Evolutionary conservation across 1,139 yeast species (phyloP).

Genomic region (Hansenula sp.): DNA sequence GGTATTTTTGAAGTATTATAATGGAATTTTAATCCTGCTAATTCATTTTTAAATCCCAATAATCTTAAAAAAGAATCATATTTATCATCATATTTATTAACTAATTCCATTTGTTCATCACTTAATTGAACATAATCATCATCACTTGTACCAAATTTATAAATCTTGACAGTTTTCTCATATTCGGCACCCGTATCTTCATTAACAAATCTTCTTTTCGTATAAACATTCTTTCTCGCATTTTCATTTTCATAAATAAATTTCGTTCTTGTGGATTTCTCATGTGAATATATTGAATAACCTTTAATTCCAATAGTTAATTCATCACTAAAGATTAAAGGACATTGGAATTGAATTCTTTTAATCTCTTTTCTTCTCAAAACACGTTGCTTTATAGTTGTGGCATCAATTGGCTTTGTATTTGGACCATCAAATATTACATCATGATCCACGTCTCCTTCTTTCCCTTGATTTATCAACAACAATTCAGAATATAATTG

Average conservation of each 20-base stretch:
- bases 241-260: constrained; percentile 51
- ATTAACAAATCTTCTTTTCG: constrained; percentile 37
- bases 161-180: constrained; percentile 32
- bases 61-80: constrained; percentile 44
- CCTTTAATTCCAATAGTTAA: constrained; percentile 69
- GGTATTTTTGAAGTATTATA: constrained; percentile 52
- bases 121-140: constrained; percentile 37
- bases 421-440: constrained; percentile 30
- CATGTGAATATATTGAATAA: constrained; percentile 56
- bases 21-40: constrained; percentile 40
- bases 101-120: constrained; percentile 28
- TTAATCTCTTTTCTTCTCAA: constrained; percentile 55
- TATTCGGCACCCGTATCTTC: constrained; percentile 40
- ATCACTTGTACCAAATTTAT: constrained; percentile 36
- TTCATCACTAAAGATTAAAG: constrained; percentile 44
- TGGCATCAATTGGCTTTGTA: constrained; percentile 39
- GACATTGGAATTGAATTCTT: constrained; percentile 59
- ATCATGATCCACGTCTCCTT: constrained; percentile 10
- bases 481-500: constrained; percentile 54
- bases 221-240: constrained; percentile 46
- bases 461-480: constrained; percentile 20
- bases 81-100: constrained; percentile 32
- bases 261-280: constrained; percentile 39
- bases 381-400: constrained; percentile 45
- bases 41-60: constrained; percentile 57